A percentile compares a stretch with the other conserved stretches of the same genome.
These are phyloP conservation scores for Penicillium sp. DNA, from an alignment of 2,329 filamentous ascomycete genomes.

Conservation along the genomic window DNA sequence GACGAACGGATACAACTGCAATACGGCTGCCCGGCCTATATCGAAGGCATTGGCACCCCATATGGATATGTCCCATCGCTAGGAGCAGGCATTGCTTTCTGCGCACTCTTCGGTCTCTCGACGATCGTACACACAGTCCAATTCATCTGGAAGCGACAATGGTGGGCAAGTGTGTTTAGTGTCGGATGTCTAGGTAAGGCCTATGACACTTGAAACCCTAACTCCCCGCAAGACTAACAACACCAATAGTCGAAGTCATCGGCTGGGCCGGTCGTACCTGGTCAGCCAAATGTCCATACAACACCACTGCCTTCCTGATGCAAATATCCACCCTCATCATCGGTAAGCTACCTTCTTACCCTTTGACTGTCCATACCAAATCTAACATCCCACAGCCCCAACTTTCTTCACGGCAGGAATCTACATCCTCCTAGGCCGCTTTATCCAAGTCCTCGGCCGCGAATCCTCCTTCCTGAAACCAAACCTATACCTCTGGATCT, in stretches of 20 bases:
- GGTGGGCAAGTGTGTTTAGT: slow-evolving; percentile 40
- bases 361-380: background rate
- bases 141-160: slow-evolving; percentile 36
- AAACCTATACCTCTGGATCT: slow-evolving; percentile 48
- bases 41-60: slow-evolving; percentile 24
- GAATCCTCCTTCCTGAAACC: slow-evolving; percentile 45
- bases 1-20: slow-evolving; percentile 10
- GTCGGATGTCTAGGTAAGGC: slow-evolving; percentile 38
- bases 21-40: slow-evolving; percentile 25
- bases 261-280: slow-evolving; percentile 52
- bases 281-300: slow-evolving; percentile 51
- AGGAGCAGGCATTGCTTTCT: slow-evolving; percentile 35
- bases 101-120: slow-evolving; percentile 34
- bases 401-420: slow-evolving; percentile 53
- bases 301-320: slow-evolving; percentile 49
- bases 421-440: slow-evolving; percentile 49
- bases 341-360: slow-evolving; percentile 3
- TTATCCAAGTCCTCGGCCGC: slow-evolving; percentile 47
- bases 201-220: background rate
- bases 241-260: slow-evolving; percentile 39
- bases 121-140: slow-evolving; percentile 37
- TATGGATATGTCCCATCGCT: slow-evolving; percentile 38
- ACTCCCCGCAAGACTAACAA: background rate
- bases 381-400: slow-evolving; percentile 32
- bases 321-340: slow-evolving; percentile 48